Conservation (phyloP, 257 asterid species). For the Gynochthodes officinalis region DNA sequence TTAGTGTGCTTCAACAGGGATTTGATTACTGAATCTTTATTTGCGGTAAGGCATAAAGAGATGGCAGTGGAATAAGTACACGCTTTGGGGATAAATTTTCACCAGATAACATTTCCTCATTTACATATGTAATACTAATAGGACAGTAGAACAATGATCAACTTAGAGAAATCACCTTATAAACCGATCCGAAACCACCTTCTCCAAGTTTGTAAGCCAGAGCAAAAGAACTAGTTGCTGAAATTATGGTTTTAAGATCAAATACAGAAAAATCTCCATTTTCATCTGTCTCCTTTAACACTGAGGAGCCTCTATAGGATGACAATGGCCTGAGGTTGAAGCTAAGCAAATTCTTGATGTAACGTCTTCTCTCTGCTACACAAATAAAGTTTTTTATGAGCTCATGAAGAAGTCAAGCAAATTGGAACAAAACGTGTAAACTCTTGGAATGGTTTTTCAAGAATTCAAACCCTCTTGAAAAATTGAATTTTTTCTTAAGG, state of each 20-base stretch:
- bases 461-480: not conserved
- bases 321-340: conserved; percentile 5
- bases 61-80: too few species aligned
- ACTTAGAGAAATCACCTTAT: conserved; percentile 17
- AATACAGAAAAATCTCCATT: conserved; percentile 16
- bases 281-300: conserved; percentile 16
- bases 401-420: not conserved
- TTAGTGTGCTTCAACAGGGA: too few species aligned
- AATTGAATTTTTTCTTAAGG: too few species aligned
- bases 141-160: not conserved
- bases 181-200: conserved; percentile 33
- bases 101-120: too few species aligned
- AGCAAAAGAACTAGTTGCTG: conserved; percentile 23
- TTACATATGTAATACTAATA: too few species aligned
- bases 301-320: conserved; percentile 18
- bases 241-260: conserved; percentile 19
- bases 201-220: conserved; percentile 24
- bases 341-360: not conserved
- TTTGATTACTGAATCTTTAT: too few species aligned
- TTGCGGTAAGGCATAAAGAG: too few species aligned
- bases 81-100: too few species aligned
- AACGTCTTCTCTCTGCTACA: conserved; percentile 6
- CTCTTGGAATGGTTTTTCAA: not conserved
- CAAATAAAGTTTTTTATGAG: not conserved
- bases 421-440: not conserved